Evolutionary conservation across 73 alveolate genomes (phyloP), one percentile per base, ranked within the genome.

Genomic region (Blepharisma japonicum): DNA sequence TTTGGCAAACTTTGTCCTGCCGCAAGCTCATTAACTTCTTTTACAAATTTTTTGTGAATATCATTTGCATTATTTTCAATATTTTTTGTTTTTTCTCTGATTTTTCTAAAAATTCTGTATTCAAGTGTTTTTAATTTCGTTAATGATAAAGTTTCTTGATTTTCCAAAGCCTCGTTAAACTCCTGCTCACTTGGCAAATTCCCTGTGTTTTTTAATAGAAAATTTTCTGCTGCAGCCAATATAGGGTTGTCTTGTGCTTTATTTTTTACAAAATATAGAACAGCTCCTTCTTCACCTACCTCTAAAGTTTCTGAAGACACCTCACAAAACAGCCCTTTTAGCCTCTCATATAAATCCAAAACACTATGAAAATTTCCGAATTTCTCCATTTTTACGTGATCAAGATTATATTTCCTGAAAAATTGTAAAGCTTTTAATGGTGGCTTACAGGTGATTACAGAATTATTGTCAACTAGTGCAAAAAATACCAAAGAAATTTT

Each of bases 271-370:
- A 92, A 84, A 82, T 95, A 95, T 8, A 88, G 76, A 47, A 95
- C 98, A 18, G 98, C 84, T 32, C 98, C 99, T 87, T 95, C 98
- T 80, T 93, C 98, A 83, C 90, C 98, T 53, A 81, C 86, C 47
- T 87, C 86, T 45, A 94, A 93, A 55, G 92, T 77, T 83, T 89
- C 86, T 86, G 80, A 81, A 25, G 92, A 90, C 9, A 95, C 90
- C 55, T 77, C 55, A n/a, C 56, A 78, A 74, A 83, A 92, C 86
- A 86, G 86, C 4, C 68, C 70, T 80, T 46, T 70, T 66, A 92
- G 68, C 39, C 54, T 78, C 27, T 74, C 89, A 78, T 90, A 80
- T 32, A 91, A 71, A 68, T 82, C 87, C 79, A 81, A 88, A 53
- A 83, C 82, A 68, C 80, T 81, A 48, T 66, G 85, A 38, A 78